Base-by-base conservation (phyloP, 305 asterid species). In the Ilex paraguariensis region DNA sequence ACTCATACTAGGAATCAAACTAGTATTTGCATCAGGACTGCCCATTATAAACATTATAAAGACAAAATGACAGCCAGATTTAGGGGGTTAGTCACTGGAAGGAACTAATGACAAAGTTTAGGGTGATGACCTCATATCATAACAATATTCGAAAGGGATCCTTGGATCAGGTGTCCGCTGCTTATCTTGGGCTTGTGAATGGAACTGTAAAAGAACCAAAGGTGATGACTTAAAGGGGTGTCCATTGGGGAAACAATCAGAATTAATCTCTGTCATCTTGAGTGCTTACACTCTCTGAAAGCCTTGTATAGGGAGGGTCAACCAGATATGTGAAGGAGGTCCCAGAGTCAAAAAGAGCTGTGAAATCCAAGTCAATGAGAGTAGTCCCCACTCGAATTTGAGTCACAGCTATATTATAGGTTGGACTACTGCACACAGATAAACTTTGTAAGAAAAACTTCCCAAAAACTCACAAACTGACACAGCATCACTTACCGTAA, bases 341-440 rank as follows among this genome's bases (percentile, higher is more conserved):
- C 67, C 96, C 96, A 28, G 95, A 80, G 72, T 90, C 95, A 63
- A 90, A 84, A 68, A 90, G 87, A 60, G 93, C 90, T 28, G 86
- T 68, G 70, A 90, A 78, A 72, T 77, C 79, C 7, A 76, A 67
- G 73, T 81, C 80, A 36, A 81, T 69, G 51, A 81, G 68, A 57
- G 65, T 61, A 56, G 81, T 73, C 65, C 95, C 96, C 28, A 90
- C 83, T 28, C 81, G 86, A 72, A 85, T 66, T 79, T 84, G 87
- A 62, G 85, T 76, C 65, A 82, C 72, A 49, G 78, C 76, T 54
- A 90, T 74, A 54, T 69, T 75, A 50, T 90, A 87, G 48, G 81
- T 76, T 63, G 90, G 87, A 75, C 95, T 90, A 87, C 77, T 72
- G 62, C 15, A 56, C 7, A 36, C 42, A 36, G 9, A 36, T 36